Evolutionary conservation across 805 yeast genomes (phyloP).

Genomic region (Kregervanrija fluxuum): DNA sequence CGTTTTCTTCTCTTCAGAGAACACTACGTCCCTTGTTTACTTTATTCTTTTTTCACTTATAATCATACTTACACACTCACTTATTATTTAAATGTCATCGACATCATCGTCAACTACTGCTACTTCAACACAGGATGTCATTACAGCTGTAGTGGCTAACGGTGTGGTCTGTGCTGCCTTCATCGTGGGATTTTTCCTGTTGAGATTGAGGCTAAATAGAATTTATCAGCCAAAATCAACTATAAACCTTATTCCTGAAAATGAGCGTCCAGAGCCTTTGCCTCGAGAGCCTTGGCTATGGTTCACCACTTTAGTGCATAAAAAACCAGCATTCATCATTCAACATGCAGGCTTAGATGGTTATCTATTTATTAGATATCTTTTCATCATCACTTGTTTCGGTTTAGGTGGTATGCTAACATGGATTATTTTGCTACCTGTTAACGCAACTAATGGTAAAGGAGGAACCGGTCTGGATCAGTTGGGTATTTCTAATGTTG

Average conservation of each 20-base stretch:
- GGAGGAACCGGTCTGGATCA: slow-evolving; percentile 64
- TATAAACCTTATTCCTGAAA: slow-evolving; percentile 48
- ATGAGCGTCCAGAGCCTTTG: slow-evolving; percentile 66
- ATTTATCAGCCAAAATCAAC: slow-evolving; percentile 81
- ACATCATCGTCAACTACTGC: slow-evolving; percentile 1
- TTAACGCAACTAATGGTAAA: slow-evolving; percentile 67
- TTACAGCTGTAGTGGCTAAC: slow-evolving; percentile 65
- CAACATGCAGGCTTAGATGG: slow-evolving; percentile 94
- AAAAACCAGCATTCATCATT: slow-evolving; percentile 68
- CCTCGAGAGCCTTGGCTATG: slow-evolving; percentile 65
- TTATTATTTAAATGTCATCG: neutral
- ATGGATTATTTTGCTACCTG: slow-evolving; percentile 70
- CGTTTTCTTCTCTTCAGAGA: too few species aligned
- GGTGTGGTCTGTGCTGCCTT: slow-evolving; percentile 59
- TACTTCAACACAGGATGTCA: slow-evolving; percentile 67
- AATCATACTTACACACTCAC: too few species aligned
- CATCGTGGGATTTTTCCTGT: slow-evolving; percentile 50
- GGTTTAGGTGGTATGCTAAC: slow-evolving; percentile 51
- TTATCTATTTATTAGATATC: slow-evolving; percentile 77
- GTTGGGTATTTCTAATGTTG: slow-evolving; percentile 72
- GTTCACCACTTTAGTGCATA: slow-evolving; percentile 55
- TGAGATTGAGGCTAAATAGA: slow-evolving; percentile 61
- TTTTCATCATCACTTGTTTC: slow-evolving; percentile 46
- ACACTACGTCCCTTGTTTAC: neutral
- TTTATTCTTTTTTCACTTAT: neutral